phyloP scores from a whole-genome alignment of 78 protist genomes.

The Dictyostelium purpureum region DNA sequence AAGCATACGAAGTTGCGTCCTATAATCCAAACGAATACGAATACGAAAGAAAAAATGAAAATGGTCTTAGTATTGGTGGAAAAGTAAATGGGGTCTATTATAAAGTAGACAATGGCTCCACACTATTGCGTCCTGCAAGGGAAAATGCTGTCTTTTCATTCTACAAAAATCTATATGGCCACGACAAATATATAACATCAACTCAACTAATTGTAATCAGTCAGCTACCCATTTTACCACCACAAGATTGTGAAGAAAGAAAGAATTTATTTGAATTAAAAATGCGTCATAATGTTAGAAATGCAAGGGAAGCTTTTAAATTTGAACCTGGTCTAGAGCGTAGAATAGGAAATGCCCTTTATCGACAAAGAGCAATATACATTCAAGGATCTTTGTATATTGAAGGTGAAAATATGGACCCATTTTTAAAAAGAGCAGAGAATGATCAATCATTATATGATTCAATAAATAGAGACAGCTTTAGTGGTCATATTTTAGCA shows the following conservation, averaged over 20 bases:
- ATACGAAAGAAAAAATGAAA: not conserved
- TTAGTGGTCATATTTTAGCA: not conserved
- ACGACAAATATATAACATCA: not conserved
- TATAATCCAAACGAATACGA: conserved; percentile 2
- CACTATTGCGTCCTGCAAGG: not conserved
- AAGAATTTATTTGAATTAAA: not conserved
- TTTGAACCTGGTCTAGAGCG: not conserved
- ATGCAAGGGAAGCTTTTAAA: not conserved
- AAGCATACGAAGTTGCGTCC: not conserved
- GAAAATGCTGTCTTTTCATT: not conserved
- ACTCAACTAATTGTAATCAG: not conserved
- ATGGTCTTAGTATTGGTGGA: not conserved
- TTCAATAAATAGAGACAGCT: not conserved
- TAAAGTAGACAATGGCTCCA: not conserved
- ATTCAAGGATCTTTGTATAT: not conserved
- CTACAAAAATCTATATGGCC: not conserved
- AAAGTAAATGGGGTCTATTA: not conserved
- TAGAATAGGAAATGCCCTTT: not conserved
- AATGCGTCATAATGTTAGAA: not conserved
- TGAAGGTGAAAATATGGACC: not conserved
- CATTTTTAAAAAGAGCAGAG: too few relatives aligned
- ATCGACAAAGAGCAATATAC: not conserved
- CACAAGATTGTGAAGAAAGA: not conserved
- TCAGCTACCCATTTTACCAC: not conserved
- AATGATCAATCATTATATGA: not conserved